These are phyloP conservation scores for Fusarium agapanthi DNA, from an alignment of 2,329 filamentous ascomycete genomes.

Conservation along the genomic window DNA sequence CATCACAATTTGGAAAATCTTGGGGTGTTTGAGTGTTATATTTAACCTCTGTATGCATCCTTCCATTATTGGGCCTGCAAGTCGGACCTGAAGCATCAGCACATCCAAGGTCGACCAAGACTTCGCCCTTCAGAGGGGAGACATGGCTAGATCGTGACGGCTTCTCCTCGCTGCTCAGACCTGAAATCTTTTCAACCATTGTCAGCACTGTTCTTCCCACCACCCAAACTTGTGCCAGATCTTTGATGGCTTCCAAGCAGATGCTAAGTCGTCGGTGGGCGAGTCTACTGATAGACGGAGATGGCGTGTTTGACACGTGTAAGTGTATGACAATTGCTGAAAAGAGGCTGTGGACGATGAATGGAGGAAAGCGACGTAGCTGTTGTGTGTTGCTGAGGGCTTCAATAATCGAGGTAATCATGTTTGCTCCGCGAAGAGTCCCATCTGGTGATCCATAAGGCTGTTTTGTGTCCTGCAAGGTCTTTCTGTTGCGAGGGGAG, in stretches of 20 bases:
- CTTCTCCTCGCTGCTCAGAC: background rate
- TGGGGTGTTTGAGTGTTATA: background rate
- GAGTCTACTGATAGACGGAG: background rate
- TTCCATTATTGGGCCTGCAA: background rate
- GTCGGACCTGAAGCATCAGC: background rate
- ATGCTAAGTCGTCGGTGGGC: background rate
- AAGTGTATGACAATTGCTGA: background rate
- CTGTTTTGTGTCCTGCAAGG: background rate
- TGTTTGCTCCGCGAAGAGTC: background rate
- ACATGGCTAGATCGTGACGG: background rate
- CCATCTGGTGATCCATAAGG: background rate
- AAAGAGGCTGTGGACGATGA: background rate
- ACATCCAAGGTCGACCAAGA: background rate
- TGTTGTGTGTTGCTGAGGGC: background rate
- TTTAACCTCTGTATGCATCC: accelerated
- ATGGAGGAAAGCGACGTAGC: background rate
- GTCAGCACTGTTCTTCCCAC: background rate
- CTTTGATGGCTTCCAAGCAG: background rate
- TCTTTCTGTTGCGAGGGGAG: background rate
- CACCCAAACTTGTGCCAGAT: background rate
- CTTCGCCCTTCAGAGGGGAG: background rate
- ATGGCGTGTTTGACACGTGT: background rate
- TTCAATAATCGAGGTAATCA: background rate
- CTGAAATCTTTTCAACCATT: background rate
- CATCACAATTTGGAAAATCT: accelerated